Percentiles rank a stretch among this genome's conserved stretches.
phyloP scores from a whole-genome alignment of 2,329 filamentous ascomycete genomes.

The Hypoxylon sp. region DNA sequence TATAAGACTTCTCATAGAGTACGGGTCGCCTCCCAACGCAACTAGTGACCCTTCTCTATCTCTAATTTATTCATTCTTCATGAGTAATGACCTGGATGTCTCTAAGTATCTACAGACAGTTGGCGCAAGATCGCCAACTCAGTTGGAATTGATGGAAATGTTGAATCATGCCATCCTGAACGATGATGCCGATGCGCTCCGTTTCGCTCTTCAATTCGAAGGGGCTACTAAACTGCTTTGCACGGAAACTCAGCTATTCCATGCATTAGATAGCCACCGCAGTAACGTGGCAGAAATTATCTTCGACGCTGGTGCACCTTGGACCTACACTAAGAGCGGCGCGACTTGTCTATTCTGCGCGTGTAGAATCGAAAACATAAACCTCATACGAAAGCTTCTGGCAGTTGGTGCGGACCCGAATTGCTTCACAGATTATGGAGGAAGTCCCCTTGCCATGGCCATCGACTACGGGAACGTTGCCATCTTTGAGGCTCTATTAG shows the following conservation, averaged over 20 bases:
- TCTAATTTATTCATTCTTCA: conserved; percentile 5
- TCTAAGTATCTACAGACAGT: conserved; percentile 3
- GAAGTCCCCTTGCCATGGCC: not conserved
- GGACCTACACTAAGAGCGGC: not conserved
- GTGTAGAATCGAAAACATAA: not conserved
- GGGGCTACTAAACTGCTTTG: not conserved
- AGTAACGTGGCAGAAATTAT: conserved; percentile 7
- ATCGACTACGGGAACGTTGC: not conserved
- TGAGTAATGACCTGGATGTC: not conserved
- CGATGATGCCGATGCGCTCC: conserved; percentile 2
- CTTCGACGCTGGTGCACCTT: conserved; percentile 19
- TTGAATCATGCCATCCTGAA: not conserved
- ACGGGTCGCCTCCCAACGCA: conserved; percentile 8
- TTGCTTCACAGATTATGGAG: not conserved
- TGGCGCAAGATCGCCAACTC: conserved; percentile 5
- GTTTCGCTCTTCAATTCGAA: conserved; percentile 15
- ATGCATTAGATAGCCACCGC: not conserved
- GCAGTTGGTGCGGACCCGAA: conserved; percentile 16
- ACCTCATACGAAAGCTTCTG: conserved; percentile 7
- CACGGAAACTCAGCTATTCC: conserved; percentile 4
- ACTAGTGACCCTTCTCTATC: not conserved
- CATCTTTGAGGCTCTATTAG: not conserved
- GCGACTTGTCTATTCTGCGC: conserved; percentile 15
- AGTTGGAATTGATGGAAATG: not conserved
- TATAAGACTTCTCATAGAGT: conserved; percentile 10